These are phyloP conservation scores for Chenopodium berlandieri DNA, from an alignment of 148 eudicot species.

Conservation along the genomic window DNA sequence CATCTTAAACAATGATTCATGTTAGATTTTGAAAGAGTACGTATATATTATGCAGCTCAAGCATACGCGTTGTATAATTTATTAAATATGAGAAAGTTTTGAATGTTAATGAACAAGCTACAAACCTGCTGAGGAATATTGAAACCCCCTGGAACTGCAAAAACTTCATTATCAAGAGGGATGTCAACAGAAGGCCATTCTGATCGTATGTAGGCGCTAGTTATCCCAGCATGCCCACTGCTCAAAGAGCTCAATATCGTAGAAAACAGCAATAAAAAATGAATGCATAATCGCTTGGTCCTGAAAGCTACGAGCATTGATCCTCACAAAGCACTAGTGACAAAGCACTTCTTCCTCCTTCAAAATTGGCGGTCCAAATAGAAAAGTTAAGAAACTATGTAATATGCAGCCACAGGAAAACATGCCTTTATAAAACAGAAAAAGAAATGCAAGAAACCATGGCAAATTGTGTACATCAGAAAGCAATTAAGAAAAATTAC, in stretches of 20 bases:
- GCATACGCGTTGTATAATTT: background rate
- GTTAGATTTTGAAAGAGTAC: background rate
- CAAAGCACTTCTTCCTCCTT: background rate
- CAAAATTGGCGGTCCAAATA: background rate
- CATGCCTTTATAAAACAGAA: background rate
- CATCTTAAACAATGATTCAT: background rate
- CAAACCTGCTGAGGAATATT: slow-evolving; percentile 33
- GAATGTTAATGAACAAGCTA: background rate
- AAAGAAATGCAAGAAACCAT: background rate
- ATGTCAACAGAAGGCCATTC: slow-evolving; percentile 25
- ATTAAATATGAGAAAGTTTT: background rate
- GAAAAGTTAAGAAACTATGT: background rate
- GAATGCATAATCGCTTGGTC: slow-evolving; percentile 1
- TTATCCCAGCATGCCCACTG: slow-evolving; percentile 19
- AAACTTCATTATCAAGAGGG: slow-evolving; percentile 31
- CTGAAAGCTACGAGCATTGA: slow-evolving; percentile 18
- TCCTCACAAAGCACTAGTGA: background rate
- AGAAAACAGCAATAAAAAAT: background rate
- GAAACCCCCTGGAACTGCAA: slow-evolving; percentile 18
- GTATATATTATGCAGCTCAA: background rate
- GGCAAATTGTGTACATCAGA: background rate
- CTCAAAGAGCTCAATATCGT: slow-evolving; percentile 7
- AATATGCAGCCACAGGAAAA: background rate
- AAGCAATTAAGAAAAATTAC: background rate
- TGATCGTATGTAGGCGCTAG: slow-evolving; percentile 23